Conservation (phyloP, 306 rosid species). For the Quercus alba region DNA sequence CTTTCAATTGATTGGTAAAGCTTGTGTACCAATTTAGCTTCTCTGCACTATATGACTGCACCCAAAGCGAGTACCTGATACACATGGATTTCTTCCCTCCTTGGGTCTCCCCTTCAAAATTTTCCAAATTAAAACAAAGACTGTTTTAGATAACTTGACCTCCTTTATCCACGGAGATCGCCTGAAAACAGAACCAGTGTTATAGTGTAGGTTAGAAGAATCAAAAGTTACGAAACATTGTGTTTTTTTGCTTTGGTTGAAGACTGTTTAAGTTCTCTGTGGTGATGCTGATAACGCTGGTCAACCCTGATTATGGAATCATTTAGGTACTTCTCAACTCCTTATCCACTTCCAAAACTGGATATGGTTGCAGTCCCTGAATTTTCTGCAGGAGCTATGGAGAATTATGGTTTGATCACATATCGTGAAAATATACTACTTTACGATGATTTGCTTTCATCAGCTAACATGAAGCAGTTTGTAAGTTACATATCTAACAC, state of each 20-base stretch:
- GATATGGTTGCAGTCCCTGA: constrained; percentile 65
- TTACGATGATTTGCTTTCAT: constrained; percentile 39
- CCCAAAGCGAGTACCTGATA: not conserved
- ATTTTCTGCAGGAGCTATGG: constrained; percentile 65
- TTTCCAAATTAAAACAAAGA: not conserved
- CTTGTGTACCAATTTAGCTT: not conserved
- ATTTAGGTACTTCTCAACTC: constrained; percentile 52
- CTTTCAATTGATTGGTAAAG: not conserved
- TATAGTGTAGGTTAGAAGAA: not conserved
- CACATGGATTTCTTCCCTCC: not conserved
- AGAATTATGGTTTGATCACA: constrained; percentile 61
- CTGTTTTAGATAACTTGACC: not conserved
- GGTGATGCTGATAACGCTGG: not conserved
- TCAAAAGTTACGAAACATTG: not conserved
- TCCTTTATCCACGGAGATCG: not conserved
- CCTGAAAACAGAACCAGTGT: not conserved
- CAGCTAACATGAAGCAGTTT: constrained; percentile 41
- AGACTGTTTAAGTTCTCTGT: not conserved
- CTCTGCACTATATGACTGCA: not conserved
- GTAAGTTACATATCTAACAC: constrained; percentile 24
- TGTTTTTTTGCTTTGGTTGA: not conserved
- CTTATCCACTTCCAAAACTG: constrained; percentile 52
- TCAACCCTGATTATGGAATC: constrained; percentile 5
- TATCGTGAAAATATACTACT: constrained; percentile 55
- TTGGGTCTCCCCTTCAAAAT: not conserved